These are phyloP conservation scores for Alternaria burnsii DNA, from an alignment of 2,329 filamentous ascomycete genomes.

Conservation along the genomic window DNA sequence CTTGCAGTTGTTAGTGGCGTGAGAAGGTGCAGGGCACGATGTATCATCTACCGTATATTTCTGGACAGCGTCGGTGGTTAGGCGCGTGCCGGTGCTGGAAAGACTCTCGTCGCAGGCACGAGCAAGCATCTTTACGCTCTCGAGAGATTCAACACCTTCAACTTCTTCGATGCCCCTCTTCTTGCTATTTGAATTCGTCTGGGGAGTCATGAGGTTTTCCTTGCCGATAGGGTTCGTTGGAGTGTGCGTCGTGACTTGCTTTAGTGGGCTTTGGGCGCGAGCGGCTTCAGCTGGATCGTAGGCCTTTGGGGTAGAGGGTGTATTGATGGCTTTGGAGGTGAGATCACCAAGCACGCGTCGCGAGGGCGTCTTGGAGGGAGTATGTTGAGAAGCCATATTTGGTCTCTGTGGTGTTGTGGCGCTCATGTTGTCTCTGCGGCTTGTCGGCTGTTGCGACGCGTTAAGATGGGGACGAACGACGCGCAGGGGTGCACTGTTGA, in stretches of 20 bases:
- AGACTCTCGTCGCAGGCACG: constrained; percentile 30
- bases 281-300: constrained; percentile 32
- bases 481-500: constrained; percentile 12
- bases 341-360: constrained; percentile 49
- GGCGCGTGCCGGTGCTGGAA: constrained; percentile 22
- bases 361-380: constrained; percentile 38
- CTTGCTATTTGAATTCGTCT: constrained; percentile 34
- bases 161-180: constrained; percentile 50
- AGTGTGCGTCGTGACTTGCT: constrained; percentile 40
- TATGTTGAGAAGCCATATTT: constrained; percentile 37
- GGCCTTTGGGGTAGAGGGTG: constrained; percentile 36
- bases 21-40: constrained; percentile 23
- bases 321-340: constrained; percentile 46
- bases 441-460: constrained; percentile 28
- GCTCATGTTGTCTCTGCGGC: constrained; percentile 29
- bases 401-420: constrained; percentile 33
- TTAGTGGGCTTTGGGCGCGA: constrained; percentile 46
- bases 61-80: constrained; percentile 38
- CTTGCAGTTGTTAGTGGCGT: constrained; percentile 32
- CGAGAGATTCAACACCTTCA: constrained; percentile 40
- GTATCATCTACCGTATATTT: constrained; percentile 36
- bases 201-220: constrained; percentile 38
- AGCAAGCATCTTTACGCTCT: constrained; percentile 37
- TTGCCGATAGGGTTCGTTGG: constrained; percentile 34
- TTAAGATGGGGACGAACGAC: constrained; percentile 23